Evolutionary conservation across 148 eudicot genomes (phyloP).

Genomic region (Persicaria maculosa): DNA sequence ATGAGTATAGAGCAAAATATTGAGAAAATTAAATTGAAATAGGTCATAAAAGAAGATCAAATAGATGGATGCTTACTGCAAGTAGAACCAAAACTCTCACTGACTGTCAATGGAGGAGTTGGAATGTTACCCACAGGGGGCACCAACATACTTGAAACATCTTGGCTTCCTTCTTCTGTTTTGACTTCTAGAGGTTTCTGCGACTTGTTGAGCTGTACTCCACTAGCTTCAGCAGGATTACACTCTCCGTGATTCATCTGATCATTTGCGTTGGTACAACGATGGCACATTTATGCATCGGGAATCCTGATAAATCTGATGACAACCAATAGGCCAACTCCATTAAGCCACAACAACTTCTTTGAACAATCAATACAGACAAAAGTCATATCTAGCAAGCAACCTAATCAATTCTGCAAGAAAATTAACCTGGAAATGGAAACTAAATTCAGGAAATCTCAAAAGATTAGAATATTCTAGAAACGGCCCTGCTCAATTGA

Average conservation of each 20-base stretch:
- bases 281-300: conserved; percentile 40
- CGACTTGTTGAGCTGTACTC: conserved; percentile 17
- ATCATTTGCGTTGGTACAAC: conserved; percentile 28
- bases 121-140: conserved; percentile 22
- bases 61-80: conserved; percentile 35
- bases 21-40: neutral
- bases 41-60: conserved; percentile 6
- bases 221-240: conserved; percentile 17
- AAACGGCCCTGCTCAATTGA: neutral
- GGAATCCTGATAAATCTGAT: neutral
- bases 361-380: neutral
- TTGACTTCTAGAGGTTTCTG: conserved; percentile 22
- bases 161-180: conserved; percentile 24
- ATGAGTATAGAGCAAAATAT: neutral
- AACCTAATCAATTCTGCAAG: neutral
- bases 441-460: neutral
- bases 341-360: neutral
- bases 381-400: neutral
- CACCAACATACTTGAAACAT: conserved; percentile 23
- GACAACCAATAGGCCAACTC: neutral
- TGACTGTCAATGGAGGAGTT: conserved; percentile 36
- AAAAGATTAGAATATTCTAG: neutral
- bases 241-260: conserved; percentile 33
- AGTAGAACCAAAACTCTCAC: conserved; percentile 44
- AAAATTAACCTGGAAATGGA: neutral